These are phyloP conservation scores for Nemania sp. DNA, from an alignment of 2,329 filamentous ascomycete species.

Conservation along the genomic window DNA sequence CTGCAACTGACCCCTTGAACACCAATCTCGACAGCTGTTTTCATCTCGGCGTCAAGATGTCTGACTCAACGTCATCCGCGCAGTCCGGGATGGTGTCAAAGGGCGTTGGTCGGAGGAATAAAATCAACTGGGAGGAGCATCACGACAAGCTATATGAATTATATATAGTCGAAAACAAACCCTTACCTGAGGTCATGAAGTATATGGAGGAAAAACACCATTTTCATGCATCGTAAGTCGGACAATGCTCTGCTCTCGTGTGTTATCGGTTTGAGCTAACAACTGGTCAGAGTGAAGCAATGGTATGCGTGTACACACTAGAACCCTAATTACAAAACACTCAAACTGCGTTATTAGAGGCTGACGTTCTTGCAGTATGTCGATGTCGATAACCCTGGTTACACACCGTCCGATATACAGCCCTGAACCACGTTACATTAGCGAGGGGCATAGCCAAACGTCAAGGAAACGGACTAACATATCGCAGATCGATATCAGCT, in stretches of 20 bases:
- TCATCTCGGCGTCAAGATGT: not conserved
- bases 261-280: not conserved
- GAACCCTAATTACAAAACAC: not conserved
- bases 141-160: not conserved
- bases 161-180: constrained; percentile 15
- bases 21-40: not conserved
- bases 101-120: not conserved
- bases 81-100: not conserved
- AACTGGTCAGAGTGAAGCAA: constrained; percentile 6
- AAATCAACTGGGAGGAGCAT: constrained; percentile 11
- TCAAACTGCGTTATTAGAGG: not conserved
- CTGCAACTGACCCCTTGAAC: not conserved
- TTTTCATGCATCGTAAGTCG: constrained; percentile 27
- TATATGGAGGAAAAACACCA: constrained; percentile 12
- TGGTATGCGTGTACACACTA: constrained; percentile 11
- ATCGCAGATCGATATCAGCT: constrained; percentile 23
- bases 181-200: constrained; percentile 18
- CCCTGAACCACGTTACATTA: no score
- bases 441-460: not conserved
- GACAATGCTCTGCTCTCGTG: not conserved
- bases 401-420: not conserved
- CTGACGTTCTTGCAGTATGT: constrained; percentile 17
- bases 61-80: not conserved
- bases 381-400: not conserved
- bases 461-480: not conserved